These are phyloP conservation scores for Sclerotinia subarctica DNA, from an alignment of 2,329 filamentous ascomycete species.

Conservation along the genomic window DNA sequence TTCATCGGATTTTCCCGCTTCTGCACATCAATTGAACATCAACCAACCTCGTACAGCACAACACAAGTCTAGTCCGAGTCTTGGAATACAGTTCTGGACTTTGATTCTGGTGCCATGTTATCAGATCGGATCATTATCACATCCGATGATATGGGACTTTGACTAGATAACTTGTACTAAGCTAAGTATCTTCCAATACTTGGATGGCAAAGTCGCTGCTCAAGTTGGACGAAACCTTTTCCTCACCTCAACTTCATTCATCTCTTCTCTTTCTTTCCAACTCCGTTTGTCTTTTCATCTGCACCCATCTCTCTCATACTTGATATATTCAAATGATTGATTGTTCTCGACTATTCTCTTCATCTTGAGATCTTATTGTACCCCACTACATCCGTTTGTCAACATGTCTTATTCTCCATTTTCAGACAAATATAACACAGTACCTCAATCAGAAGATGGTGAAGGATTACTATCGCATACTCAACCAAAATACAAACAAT, in stretches of 20 bases:
- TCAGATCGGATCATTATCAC: slow-evolving; percentile 1
- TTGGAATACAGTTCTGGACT: slow-evolving; percentile 6
- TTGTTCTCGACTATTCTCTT: neutral
- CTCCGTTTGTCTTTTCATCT: neutral
- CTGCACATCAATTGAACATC: neutral
- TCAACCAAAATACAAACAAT: slow-evolving; percentile 3
- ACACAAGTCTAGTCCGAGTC: neutral
- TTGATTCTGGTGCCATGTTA: neutral
- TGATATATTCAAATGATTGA: neutral
- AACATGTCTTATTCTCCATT: slow-evolving; percentile 18
- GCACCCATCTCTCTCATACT: neutral
- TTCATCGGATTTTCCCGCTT: neutral
- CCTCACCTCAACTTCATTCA: slow-evolving; percentile 11
- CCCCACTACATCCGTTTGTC: neutral
- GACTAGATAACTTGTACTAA: neutral
- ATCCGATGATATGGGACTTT: neutral
- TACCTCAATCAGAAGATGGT: slow-evolving; percentile 20
- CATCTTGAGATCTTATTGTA: neutral
- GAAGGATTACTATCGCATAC: slow-evolving; percentile 15
- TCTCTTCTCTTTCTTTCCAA: neutral
- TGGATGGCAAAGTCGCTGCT: slow-evolving; percentile 11
- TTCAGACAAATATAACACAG: slow-evolving; percentile 21
- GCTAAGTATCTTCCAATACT: neutral
- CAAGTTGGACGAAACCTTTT: slow-evolving; percentile 1
- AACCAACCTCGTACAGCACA: slow-evolving; percentile 8